Evolutionary conservation across 352 stramenopile genomes (phyloP).

Genomic region (Phytophthora cryptogea): DNA sequence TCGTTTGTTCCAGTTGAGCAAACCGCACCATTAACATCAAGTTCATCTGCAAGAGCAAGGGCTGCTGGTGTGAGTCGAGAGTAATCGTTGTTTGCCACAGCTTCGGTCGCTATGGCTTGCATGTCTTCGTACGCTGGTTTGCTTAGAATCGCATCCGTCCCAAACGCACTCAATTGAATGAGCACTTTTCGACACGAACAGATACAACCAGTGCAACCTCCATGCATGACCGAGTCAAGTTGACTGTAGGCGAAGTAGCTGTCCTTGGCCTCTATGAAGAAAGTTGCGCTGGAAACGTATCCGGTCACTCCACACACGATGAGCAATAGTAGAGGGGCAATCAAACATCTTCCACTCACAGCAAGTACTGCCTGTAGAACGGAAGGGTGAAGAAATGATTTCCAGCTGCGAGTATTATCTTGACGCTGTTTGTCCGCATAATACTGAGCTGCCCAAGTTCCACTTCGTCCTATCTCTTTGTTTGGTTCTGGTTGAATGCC

Average conservation of each 20-base stretch:
- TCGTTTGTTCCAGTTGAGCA: slow-evolving; percentile 21
- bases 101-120: slow-evolving; percentile 19
- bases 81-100: slow-evolving; percentile 6
- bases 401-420: slow-evolving; percentile 9
- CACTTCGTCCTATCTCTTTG: background rate
- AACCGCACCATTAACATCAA: slow-evolving; percentile 19
- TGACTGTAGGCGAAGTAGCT: slow-evolving; percentile 32
- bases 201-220: slow-evolving; percentile 15
- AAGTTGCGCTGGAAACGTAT: slow-evolving; percentile 15
- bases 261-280: slow-evolving; percentile 22
- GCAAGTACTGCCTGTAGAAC: slow-evolving; percentile 15
- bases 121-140: slow-evolving; percentile 24
- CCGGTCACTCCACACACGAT: slow-evolving; percentile 7
- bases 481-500: background rate
- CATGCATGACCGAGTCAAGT: slow-evolving; percentile 24
- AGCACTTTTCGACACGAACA: slow-evolving; percentile 29
- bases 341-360: slow-evolving; percentile 14
- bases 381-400: slow-evolving; percentile 13
- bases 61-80: background rate
- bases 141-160: slow-evolving; percentile 20
- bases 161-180: slow-evolving; percentile 25
- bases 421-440: slow-evolving; percentile 8
- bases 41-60: slow-evolving; percentile 15
- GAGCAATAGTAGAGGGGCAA: slow-evolving; percentile 16
- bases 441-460: slow-evolving; percentile 11